Percentiles rank a stretch among this genome's conserved stretches.
Conservation (phyloP, 2,329 filamentous ascomycete species). For the Penicillium sp. region DNA sequence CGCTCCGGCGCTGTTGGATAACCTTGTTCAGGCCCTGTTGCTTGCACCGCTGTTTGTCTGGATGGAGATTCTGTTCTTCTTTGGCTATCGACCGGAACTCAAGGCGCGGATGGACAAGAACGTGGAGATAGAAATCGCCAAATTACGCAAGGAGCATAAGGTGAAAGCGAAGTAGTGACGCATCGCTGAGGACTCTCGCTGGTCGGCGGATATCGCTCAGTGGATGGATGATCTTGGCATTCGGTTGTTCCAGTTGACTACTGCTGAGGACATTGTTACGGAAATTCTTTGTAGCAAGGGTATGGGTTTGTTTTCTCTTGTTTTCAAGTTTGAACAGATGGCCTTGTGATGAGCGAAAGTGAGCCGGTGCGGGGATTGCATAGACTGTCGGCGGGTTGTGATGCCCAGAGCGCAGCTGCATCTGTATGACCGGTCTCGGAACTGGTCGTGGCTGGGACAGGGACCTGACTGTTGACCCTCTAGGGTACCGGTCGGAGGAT, state of each 20-base stretch:
- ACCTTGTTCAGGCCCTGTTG: conserved; percentile 87
- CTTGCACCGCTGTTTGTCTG: conserved; percentile 96
- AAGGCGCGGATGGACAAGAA: conserved; percentile 77
- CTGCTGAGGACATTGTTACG: neutral
- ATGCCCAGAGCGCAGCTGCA: conserved; percentile 6
- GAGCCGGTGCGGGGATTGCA: conserved; percentile 2
- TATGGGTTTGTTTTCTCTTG: neutral
- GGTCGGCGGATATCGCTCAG: conserved; percentile 2
- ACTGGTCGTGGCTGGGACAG: conserved; percentile 7
- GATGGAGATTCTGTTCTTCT: conserved; percentile 87
- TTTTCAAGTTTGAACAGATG: neutral
- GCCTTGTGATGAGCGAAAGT: neutral
- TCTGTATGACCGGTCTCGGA: conserved; percentile 5
- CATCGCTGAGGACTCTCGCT: neutral
- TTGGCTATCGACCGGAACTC: conserved; percentile 88
- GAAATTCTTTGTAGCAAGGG: conserved; percentile 1
- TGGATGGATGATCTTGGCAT: neutral
- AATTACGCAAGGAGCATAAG: conserved; percentile 64
- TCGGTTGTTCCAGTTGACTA: neutral
- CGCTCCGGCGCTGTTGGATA: conserved; percentile 87
- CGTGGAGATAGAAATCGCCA: conserved; percentile 75
- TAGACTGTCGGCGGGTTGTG: conserved; percentile 4
- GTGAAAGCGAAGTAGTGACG: conserved; percentile 23
- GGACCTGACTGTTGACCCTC: neutral
- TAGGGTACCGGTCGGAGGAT: neutral